phyloP scores from a whole-genome alignment of 768 basidiomycete genomes.

The Candolleomyces eurysporus region DNA sequence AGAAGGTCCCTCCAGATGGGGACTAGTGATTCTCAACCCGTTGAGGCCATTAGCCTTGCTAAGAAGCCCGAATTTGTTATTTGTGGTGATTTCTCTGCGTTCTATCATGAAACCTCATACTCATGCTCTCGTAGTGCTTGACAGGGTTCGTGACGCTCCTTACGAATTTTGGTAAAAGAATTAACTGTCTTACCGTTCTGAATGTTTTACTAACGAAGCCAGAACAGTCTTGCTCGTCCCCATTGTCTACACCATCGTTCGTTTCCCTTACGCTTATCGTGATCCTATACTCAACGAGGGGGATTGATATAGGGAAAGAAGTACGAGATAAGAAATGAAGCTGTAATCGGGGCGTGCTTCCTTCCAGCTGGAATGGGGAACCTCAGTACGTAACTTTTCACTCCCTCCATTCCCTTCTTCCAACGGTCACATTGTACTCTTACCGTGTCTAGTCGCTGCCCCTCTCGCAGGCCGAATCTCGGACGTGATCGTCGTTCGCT shows the following conservation, averaged over 20 bases:
- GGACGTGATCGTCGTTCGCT: slow-evolving; percentile 44
- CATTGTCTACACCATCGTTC: slow-evolving; percentile 64
- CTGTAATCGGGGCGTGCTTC: slow-evolving; percentile 58
- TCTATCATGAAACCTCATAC: not conserved
- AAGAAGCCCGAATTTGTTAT: slow-evolving; percentile 54
- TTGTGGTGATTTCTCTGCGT: slow-evolving; percentile 38
- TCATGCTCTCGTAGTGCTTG: slow-evolving; percentile 8
- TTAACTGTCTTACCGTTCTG: not conserved
- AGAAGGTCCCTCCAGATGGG: not conserved
- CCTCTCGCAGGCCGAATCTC: slow-evolving; percentile 61
- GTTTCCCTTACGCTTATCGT: slow-evolving; percentile 16
- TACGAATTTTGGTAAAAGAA: slow-evolving; percentile 36
- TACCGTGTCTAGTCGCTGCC: slow-evolving; percentile 49
- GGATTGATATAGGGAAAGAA: slow-evolving; percentile 45
- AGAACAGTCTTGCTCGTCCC: slow-evolving; percentile 51
- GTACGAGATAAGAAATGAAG: slow-evolving; percentile 57
- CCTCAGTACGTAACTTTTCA: slow-evolving; percentile 39
- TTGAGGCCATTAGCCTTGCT: slow-evolving; percentile 45
- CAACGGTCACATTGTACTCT: not conserved
- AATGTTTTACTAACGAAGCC: not conserved
- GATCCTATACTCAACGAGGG: slow-evolving; percentile 10
- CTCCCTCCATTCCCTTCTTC: not conserved
- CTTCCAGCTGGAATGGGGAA: slow-evolving; percentile 60
- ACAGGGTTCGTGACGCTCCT: slow-evolving; percentile 22
- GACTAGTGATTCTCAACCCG: slow-evolving; percentile 51